These are phyloP conservation scores for Clonostachys rhizophaga DNA, from an alignment of 2,329 filamentous ascomycete species.

Conservation along the genomic window DNA sequence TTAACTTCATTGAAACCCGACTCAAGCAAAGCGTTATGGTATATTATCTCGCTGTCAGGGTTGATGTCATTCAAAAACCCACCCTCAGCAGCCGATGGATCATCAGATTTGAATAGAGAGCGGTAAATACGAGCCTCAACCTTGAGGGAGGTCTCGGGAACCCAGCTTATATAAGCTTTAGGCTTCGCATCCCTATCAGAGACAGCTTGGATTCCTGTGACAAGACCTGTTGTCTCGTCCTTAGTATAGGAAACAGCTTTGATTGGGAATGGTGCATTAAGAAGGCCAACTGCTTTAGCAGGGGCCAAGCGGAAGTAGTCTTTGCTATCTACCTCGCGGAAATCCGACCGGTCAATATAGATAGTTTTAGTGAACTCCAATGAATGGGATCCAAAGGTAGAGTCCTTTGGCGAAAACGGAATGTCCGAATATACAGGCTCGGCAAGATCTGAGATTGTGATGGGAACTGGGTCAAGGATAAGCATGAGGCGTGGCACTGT, in stretches of 20 bases:
- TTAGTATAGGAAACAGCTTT: constrained; percentile 66
- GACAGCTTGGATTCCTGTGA: constrained; percentile 58
- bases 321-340: constrained; percentile 67
- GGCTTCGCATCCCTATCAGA: constrained; percentile 71
- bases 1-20: constrained; percentile 76
- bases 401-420: constrained; percentile 80
- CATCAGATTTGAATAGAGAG: constrained; percentile 79
- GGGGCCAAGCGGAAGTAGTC: constrained; percentile 80
- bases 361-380: constrained; percentile 68
- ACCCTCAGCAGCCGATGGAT: constrained; percentile 71
- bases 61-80: constrained; percentile 85
- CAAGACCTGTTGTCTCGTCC: constrained; percentile 57
- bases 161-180: constrained; percentile 90
- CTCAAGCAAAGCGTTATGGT: constrained; percentile 74
- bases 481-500: constrained; percentile 88
- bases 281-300: constrained; percentile 70
- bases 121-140: constrained; percentile 78
- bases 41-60: constrained; percentile 78
- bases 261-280: constrained; percentile 68
- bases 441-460: constrained; percentile 83
- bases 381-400: constrained; percentile 57
- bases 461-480: constrained; percentile 77
- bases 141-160: constrained; percentile 61
- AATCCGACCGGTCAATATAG: constrained; percentile 82
- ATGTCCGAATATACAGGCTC: constrained; percentile 64